Evolutionary conservation across 1,139 yeast species (phyloP), one percentile per base, ranked within the genome.

Genomic region (Diutina scorzettiae): DNA sequence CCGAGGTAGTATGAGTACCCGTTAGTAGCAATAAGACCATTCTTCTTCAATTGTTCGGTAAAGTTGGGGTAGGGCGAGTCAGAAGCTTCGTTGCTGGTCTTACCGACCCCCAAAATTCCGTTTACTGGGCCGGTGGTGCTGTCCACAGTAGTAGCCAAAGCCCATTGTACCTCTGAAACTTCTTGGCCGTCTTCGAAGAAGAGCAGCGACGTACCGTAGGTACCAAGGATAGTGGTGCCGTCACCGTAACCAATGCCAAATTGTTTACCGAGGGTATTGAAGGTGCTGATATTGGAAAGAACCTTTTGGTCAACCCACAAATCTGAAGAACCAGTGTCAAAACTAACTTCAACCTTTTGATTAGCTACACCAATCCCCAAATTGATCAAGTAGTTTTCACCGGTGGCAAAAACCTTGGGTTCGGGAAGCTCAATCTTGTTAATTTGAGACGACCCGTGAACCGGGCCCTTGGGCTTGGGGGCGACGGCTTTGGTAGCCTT

Each of bases 271-370:
- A 16, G 46, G 40, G 29, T 42, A 43, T 32, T 39, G 17, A 5
- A 43, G 12, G 5, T 21, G 17, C 23, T 3, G 18, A 3, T 17
- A 24, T 12, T 17, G 6, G 16, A 2, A 11, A 11, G 8, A 17
- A 8, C 17, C 2, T 16, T 12, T 20, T 17, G 7, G 37, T 14
- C 40, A 7, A 46, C 43, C 50, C 50, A 47, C 6, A 47, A 40
- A 28, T 46, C 48, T 6, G 47, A 40, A n/a, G 50, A 47, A 2
- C 50, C 50, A 16, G 50, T 47, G 43, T 47, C 50, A 19, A 31
- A 18, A 17, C 3, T 12, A 3, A 31, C 34, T n/a, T 19, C 17
- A 9, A 41, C 34, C n/a, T 40, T 30, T 27, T 48, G 48, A 27
- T 30, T 24, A 34, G 46, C 41, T 14, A 46, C 40, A 17, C 21